These are phyloP conservation scores for Picochlorum sp. DNA, from an alignment of 139 green algal genomes.

Conservation along the genomic window DNA sequence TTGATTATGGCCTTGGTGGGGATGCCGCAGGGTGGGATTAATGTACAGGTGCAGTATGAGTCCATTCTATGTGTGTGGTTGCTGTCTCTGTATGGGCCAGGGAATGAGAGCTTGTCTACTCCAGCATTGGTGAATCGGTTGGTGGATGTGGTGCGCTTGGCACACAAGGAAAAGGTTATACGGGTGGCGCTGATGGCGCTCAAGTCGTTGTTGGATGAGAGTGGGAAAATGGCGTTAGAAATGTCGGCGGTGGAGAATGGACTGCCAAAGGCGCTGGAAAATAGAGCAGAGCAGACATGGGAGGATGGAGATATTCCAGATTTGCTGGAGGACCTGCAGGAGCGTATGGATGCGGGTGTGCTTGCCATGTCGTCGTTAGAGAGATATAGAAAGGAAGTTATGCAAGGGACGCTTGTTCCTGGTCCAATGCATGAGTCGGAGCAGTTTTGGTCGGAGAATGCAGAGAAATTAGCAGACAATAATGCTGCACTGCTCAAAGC, in stretches of 20 bases:
- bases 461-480: slow-evolving; percentile 79
- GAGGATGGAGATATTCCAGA: slow-evolving; percentile 80
- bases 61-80: slow-evolving; percentile 83
- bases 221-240: slow-evolving; percentile 19
- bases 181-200: slow-evolving; percentile 73
- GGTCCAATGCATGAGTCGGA: slow-evolving; percentile 72
- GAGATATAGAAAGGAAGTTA: slow-evolving; percentile 55
- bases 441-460: slow-evolving; percentile 73
- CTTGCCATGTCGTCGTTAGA: slow-evolving; percentile 75
- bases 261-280: slow-evolving; percentile 59
- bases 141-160: slow-evolving; percentile 71
- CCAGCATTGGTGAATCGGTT: slow-evolving; percentile 58
- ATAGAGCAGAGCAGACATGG: slow-evolving; percentile 55
- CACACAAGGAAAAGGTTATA: slow-evolving; percentile 92
- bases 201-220: slow-evolving; percentile 64
- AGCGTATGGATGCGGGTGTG: slow-evolving; percentile 62
- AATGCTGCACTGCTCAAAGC: slow-evolving; percentile 85
- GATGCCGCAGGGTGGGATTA: slow-evolving; percentile 24
- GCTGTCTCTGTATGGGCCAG: slow-evolving; percentile 71
- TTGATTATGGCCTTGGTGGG: slow-evolving; percentile 63
- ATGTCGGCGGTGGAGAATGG: slow-evolving; percentile 73
- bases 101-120: slow-evolving; percentile 45
- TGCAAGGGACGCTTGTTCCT: slow-evolving; percentile 77
- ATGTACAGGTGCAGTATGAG: slow-evolving; percentile 92
- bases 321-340: slow-evolving; percentile 69